Evolutionary conservation across 78 protist species (phyloP), one percentile per base, ranked within the genome.

Genomic region (Dictyostelium capitatum): DNA sequence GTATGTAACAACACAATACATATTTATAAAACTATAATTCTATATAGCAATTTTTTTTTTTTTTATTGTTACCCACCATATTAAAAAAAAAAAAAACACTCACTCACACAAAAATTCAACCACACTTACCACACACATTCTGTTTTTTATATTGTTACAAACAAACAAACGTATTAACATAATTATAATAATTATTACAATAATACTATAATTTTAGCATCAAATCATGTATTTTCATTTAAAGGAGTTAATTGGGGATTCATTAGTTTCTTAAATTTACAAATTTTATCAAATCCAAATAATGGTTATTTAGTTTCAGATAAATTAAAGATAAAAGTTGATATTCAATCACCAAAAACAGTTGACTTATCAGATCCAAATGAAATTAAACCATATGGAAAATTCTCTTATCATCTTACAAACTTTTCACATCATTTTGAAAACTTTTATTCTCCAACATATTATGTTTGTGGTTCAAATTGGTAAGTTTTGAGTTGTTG

Each of bases 191-290:
- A 62, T 41, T n/a, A 43, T 41, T n/a, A 57, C 11, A n/a, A n/a
- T n/a, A n/a, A n/a, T n/a, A n/a, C 19, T 57, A 51, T 30, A 59
- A 43, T 43, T 51, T 53, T 53, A 87, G 93, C 93, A 51, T 87
- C 93, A 25, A 74, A 87, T 50, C 93, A 87, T 65, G 79, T 75
- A n/a, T 87, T 87, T 78, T 87, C 93, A 77, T 87, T 87, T 62
- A 87, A 87, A 87, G 93, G 93, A 50, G 93, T 87, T 19, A 87
- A 87, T 37, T 87, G 93, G 93, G 93, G 93, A 50, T 87, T 87
- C 70, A 80, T 87, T 11, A 77, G 84, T 64, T 87, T 87, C 50
- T 65, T 87, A 59, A 77, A 59, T 64, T 70, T 87, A 72, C 79
- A 56, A 50, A 87, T 56, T 12, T 65, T 87, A 37, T 48, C 50